Evolutionary conservation across 2,329 filamentous ascomycete species (phyloP).

Genomic region (Epichloe bromicola): DNA sequence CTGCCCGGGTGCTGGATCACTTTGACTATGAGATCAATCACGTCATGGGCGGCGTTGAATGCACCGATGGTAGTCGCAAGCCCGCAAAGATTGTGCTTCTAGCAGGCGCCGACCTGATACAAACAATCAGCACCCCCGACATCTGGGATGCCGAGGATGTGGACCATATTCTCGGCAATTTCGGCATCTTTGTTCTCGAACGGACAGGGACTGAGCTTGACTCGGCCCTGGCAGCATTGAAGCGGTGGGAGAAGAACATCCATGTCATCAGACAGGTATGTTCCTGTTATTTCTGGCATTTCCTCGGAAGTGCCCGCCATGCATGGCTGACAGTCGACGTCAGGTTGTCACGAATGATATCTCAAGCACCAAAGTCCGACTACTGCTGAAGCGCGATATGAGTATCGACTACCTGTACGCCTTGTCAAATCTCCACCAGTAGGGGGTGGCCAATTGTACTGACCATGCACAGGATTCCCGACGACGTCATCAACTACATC

Average conservation of each 20-base stretch:
- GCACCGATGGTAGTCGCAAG: slow-evolving; percentile 51
- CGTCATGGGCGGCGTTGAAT: slow-evolving; percentile 62
- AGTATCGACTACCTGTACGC: slow-evolving; percentile 55
- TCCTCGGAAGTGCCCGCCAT: background rate
- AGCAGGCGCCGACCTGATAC: slow-evolving; percentile 63
- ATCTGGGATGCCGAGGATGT: slow-evolving; percentile 80
- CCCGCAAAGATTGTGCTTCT: slow-evolving; percentile 64
- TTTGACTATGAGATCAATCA: slow-evolving; percentile 80
- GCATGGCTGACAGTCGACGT: background rate
- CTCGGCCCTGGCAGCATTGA: slow-evolving; percentile 69
- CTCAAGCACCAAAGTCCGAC: slow-evolving; percentile 60
- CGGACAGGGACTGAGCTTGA: slow-evolving; percentile 80
- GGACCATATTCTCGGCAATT: slow-evolving; percentile 74
- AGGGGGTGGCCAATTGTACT: background rate
- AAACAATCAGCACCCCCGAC: slow-evolving; percentile 58
- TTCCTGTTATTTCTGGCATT: background rate
- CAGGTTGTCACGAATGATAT: slow-evolving; percentile 65
- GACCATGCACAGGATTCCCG: slow-evolving; percentile 34
- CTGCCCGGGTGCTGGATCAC: slow-evolving; percentile 79
- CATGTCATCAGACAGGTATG: slow-evolving; percentile 57
- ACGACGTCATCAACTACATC: slow-evolving; percentile 63
- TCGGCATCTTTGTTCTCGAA: slow-evolving; percentile 78
- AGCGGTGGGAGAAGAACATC: slow-evolving; percentile 74
- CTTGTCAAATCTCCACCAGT: background rate
- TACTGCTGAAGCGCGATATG: slow-evolving; percentile 69